A percentile compares a stretch with the other conserved stretches of the same genome.
Evolutionary conservation across 306 rosid species (phyloP).

Genomic region (Vicia villosa): DNA sequence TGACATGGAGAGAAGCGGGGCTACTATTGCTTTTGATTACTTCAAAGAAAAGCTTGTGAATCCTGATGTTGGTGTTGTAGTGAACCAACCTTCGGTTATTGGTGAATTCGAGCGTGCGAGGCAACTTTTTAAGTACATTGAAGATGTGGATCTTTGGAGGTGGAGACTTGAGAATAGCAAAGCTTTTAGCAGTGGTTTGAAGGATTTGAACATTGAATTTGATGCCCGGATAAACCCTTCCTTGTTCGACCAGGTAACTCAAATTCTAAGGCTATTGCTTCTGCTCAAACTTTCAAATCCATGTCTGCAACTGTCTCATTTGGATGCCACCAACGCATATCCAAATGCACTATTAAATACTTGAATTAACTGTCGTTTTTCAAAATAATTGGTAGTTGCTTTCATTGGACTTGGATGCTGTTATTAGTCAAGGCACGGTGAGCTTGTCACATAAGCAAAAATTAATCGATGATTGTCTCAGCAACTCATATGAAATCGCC

Average conservation of each 20-base stretch:
- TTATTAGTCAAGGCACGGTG: slow-evolving; percentile 61
- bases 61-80: slow-evolving; percentile 28
- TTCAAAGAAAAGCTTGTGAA: slow-evolving; percentile 56
- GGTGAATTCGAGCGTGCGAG: slow-evolving; percentile 54
- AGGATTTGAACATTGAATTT: slow-evolving; percentile 65
- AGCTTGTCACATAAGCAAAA: slow-evolving; percentile 70
- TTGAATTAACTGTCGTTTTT: slow-evolving; percentile 14
- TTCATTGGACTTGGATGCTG: slow-evolving; percentile 60
- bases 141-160: slow-evolving; percentile 93
- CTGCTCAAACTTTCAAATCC: neutral
- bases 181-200: slow-evolving; percentile 79
- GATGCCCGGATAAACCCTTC: slow-evolving; percentile 58
- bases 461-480: slow-evolving; percentile 60
- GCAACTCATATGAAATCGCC: slow-evolving; percentile 60
- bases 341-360: neutral
- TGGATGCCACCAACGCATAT: neutral
- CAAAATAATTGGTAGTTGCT: slow-evolving; percentile 61
- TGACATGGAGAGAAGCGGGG: slow-evolving; percentile 84
- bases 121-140: slow-evolving; percentile 64
- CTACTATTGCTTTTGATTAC: slow-evolving; percentile 91
- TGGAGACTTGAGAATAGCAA: slow-evolving; percentile 81
- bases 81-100: slow-evolving; percentile 34
- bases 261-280: slow-evolving; percentile 1
- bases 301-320: neutral
- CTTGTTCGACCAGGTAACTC: slow-evolving; percentile 65